Percentiles rank a stretch among this genome's conserved stretches.
These are phyloP conservation scores for Xylaria sp. DNA, from an alignment of 2,329 filamentous ascomycete genomes.

Conservation along the genomic window DNA sequence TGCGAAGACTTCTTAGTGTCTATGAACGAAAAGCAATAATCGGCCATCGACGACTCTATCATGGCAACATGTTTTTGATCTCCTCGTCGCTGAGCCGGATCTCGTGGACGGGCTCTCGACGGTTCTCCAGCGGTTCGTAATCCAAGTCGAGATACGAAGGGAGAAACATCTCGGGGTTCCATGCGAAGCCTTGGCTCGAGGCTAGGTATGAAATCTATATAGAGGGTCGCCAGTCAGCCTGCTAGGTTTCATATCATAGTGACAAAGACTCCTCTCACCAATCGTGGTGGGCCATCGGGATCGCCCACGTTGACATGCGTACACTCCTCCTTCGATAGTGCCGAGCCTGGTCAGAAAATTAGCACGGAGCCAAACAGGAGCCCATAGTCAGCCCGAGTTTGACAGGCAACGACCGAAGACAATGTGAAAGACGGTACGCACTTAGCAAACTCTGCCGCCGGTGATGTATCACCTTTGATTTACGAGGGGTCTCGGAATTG, in stretches of 20 bases:
- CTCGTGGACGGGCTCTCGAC: constrained; percentile 80
- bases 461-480: constrained; percentile 58
- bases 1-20: constrained; percentile 46
- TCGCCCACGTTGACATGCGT: constrained; percentile 84
- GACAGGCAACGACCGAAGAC: background rate
- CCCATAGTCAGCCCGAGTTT: constrained; percentile 20
- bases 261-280: constrained; percentile 61
- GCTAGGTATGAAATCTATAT: constrained; percentile 80
- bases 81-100: constrained; percentile 83
- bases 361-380: constrained; percentile 34
- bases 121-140: constrained; percentile 78
- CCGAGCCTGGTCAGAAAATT: constrained; percentile 64
- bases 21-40: constrained; percentile 41
- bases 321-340: constrained; percentile 77
- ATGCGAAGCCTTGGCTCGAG: constrained; percentile 81
- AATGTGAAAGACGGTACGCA: constrained; percentile 49
- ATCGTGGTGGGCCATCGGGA: constrained; percentile 74
- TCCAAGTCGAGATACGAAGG: constrained; percentile 81
- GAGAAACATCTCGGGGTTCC: constrained; percentile 88
- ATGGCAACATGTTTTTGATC: constrained; percentile 72
- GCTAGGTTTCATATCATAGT: background rate
- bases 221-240: constrained; percentile 36
- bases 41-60: constrained; percentile 49
- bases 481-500: constrained; percentile 55
- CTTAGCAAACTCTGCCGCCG: constrained; percentile 71